Percentiles rank a stretch among this genome's conserved stretches.
These are phyloP conservation scores for Puya raimondii DNA, from an alignment of 176 grass and related monocot species.

Conservation along the genomic window DNA sequence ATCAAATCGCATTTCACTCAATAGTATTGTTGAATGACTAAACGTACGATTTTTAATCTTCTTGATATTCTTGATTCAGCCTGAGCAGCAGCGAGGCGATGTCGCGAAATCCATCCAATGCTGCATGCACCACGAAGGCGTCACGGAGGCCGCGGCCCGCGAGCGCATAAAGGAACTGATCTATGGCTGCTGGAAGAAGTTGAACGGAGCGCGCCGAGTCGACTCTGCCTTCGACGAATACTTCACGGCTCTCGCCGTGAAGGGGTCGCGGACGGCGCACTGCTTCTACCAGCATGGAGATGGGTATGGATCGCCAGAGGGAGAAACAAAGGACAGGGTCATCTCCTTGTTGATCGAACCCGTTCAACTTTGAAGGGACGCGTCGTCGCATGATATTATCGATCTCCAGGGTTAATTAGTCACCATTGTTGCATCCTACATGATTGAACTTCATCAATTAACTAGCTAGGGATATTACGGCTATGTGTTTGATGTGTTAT, in stretches of 20 bases:
- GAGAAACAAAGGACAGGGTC: not conserved
- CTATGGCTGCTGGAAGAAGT: not conserved
- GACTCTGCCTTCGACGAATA: slow-evolving; percentile 13
- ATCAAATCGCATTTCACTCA: not conserved
- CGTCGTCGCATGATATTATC: no score
- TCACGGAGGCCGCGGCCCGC: slow-evolving; percentile 1
- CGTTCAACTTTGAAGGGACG: not conserved
- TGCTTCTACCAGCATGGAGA: slow-evolving; percentile 17
- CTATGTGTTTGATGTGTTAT: no score
- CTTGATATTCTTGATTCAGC: not conserved
- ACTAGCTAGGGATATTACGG: no score
- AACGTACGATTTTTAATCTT: not conserved
- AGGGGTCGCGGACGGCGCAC: not conserved
- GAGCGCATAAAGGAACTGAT: slow-evolving; percentile 19
- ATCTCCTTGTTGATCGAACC: not conserved
- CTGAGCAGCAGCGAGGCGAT: slow-evolving; percentile 18
- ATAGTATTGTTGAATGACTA: not conserved
- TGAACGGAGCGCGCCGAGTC: slow-evolving; percentile 7
- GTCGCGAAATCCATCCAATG: slow-evolving; percentile 18
- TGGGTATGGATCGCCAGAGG: not conserved
- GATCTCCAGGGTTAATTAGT: no score
- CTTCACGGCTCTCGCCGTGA: not conserved
- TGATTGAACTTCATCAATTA: no score
- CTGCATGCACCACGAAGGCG: slow-evolving; percentile 15
- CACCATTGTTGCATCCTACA: no score